Base-by-base conservation (phyloP, 495 filamentous ascomycete genomes). In the Penicillium chermesinum region DNA sequence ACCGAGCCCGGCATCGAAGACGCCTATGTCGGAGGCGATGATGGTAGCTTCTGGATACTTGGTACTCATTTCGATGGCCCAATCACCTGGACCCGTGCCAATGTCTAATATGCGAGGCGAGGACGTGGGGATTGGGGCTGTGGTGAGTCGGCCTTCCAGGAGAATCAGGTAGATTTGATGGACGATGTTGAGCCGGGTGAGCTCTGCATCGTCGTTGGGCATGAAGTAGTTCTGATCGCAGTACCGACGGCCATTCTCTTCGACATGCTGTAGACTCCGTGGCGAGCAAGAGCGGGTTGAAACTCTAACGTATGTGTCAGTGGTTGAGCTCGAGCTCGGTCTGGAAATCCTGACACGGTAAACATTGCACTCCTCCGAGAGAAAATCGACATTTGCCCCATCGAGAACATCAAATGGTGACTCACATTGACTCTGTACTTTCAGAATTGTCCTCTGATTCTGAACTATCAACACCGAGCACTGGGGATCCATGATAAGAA, bases 121-220 rank as follows among this genome's bases (percentile, higher is more conserved):
- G 44, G 73, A 53, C 19, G 70, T 70, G 16, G 62, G 59, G n/a
- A 87, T 62, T 25, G 78, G 77, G 0, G 77, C 80, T 2, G 75
- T 74, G 6, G 80, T 84, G 19, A 86, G 71, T 41, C 79, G 68
- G 27, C 76, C 67, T 53, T 82, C 70, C 43, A 87, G 76, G 18
- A 82, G 54, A 42, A 79, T 75, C 1, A 85, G 69, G 57, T 76
- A 85, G 39, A 84, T 78, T 51, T 83, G 79, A 54, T 88, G 81
- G 19, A 81, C 64, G 42, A 89, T 76, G 52, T 81, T 78, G 48
- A 86, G 69, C 22, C 87, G 82, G 14, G 78, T 84, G 57, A 88
- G 82, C 58, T 91, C 87, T 32, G 75, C 65, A 47, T 86, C 79
- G 55, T 91, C 87, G 63, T 84, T 83, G 22, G 87, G 87, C 81